Percentiles rank a stretch among this genome's conserved stretches.
Conservation (phyloP, 179 eudicot species). For the Spinacia oleracea region DNA sequence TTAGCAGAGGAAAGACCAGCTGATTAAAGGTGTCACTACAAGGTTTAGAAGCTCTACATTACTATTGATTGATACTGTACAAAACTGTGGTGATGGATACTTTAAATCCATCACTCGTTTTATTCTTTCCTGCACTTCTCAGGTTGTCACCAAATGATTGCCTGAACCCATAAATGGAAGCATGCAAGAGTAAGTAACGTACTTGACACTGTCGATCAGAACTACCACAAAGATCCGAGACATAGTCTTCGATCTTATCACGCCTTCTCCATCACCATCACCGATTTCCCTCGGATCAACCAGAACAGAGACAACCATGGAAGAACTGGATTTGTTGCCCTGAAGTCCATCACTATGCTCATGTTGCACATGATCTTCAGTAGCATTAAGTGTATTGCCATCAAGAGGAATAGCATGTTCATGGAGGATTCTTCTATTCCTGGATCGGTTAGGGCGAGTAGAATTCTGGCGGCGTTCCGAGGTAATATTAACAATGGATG, state of each 20-base stretch:
- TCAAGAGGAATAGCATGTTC: conserved; percentile 57
- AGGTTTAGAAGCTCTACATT: conserved; percentile 16
- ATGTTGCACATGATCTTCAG: conserved; percentile 42
- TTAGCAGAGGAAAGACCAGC: conserved; percentile 22
- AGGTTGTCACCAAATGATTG: conserved; percentile 59
- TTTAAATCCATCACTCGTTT: conserved; percentile 21
- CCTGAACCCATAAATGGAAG: conserved; percentile 74
- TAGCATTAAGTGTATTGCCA: conserved; percentile 43
- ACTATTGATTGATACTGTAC: conserved; percentile 31
- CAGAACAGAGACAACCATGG: conserved; percentile 93
- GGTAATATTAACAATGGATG: conserved; percentile 48
- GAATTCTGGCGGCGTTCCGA: conserved; percentile 42
- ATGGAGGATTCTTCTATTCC: conserved; percentile 78
- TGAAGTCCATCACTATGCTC: conserved; percentile 44
- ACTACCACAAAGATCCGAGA: conserved; percentile 91
- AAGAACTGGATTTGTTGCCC: conserved; percentile 52
- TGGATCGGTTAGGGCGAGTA: conserved; percentile 44
- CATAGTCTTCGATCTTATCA: conserved; percentile 67
- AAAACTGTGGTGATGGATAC: conserved; percentile 30
- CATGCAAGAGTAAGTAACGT: conserved; percentile 95
- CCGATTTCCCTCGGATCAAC: conserved; percentile 89
- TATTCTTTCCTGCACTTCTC: conserved; percentile 19
- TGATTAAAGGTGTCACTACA: conserved; percentile 19
- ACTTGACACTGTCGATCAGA: conserved; percentile 85
- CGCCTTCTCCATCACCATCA: conserved; percentile 60